These are phyloP conservation scores for Cladobotryum mycophilum DNA, from an alignment of 2,329 filamentous ascomycete species.

Conservation along the genomic window DNA sequence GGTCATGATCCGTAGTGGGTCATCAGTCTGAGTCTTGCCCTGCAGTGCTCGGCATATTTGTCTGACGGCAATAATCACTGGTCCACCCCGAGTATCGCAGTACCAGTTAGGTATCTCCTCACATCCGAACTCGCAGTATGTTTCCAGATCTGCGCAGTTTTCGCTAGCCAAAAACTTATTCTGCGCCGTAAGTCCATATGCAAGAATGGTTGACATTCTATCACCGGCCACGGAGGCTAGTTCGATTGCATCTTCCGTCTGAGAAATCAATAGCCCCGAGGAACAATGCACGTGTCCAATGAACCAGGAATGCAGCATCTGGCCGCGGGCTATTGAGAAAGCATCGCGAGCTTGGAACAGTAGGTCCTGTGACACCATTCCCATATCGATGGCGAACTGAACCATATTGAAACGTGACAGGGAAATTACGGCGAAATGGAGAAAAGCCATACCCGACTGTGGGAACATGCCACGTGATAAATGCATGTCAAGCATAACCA, in stretches of 20 bases:
- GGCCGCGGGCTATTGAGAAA: conserved; percentile 61
- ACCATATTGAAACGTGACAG: conserved; percentile 66
- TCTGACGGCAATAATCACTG: conserved; percentile 58
- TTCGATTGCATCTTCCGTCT: conserved; percentile 61
- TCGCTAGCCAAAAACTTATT: conserved; percentile 65
- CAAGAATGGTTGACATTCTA: conserved; percentile 63
- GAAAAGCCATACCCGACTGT: conserved; percentile 62
- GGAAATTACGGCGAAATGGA: conserved; percentile 62
- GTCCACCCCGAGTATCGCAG: conserved; percentile 63
- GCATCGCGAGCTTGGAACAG: conserved; percentile 57
- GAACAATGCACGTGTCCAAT: conserved; percentile 63
- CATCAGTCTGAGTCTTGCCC: conserved; percentile 58
- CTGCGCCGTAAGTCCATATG: conserved; percentile 60
- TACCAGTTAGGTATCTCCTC: conserved; percentile 70
- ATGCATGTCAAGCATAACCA: conserved; percentile 62
- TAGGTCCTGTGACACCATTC: conserved; percentile 55
- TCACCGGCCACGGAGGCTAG: conserved; percentile 62
- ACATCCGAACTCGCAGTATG: conserved; percentile 64
- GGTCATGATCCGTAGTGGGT: conserved; percentile 53
- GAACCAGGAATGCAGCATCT: conserved; percentile 63
- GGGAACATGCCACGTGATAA: conserved; percentile 59
- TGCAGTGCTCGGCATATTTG: conserved; percentile 65
- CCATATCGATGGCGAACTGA: conserved; percentile 59
- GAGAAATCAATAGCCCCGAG: conserved; percentile 49
- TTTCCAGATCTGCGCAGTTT: conserved; percentile 62